These are phyloP conservation scores for Discostella stelligeroides DNA, from an alignment of 108 stramenopile species.

Conservation along the genomic window DNA sequence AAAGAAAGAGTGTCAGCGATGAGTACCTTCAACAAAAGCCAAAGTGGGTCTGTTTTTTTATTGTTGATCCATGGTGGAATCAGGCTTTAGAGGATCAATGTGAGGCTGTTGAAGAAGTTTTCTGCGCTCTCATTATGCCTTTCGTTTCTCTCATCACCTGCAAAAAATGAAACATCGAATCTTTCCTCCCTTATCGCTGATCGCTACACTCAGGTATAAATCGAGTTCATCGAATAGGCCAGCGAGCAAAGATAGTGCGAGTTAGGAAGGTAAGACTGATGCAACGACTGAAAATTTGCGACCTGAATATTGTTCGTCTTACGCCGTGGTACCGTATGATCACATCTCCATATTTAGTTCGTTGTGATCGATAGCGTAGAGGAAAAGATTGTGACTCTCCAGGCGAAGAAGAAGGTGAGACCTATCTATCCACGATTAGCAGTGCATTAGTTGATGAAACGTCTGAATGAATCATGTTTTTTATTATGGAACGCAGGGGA, in stretches of 20 bases:
- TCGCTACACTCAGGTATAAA: conserved; percentile 44
- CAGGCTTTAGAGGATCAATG: conserved; percentile 77
- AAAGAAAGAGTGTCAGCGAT: conserved; percentile 70
- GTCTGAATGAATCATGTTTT: too few species aligned
- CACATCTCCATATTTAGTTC: conserved; percentile 35
- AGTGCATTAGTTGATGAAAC: too few species aligned
- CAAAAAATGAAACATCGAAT: too few species aligned
- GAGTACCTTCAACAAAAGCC: conserved; percentile 60
- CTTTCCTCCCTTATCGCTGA: background rate
- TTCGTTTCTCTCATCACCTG: background rate
- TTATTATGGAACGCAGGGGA: conserved; percentile 22
- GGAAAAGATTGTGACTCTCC: conserved; percentile 79
- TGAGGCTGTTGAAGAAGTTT: too few species aligned
- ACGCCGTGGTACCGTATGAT: too few species aligned
- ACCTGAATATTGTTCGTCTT: too few species aligned
- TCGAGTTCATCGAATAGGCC: conserved; percentile 88
- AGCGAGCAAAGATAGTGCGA: conserved; percentile 65
- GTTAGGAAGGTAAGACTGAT: conserved; percentile 54
- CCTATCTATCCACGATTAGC: too few species aligned
- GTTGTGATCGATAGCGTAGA: conserved; percentile 77
- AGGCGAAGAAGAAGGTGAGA: conserved; percentile 69
- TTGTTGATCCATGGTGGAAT: conserved; percentile 92
- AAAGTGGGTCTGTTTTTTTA: conserved; percentile 74
- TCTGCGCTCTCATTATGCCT: background rate
- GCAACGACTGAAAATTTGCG: too few species aligned